Evolutionary conservation across 2,329 filamentous ascomycete species (phyloP), one percentile per base, ranked within the genome.

Genomic region (Fusarium sp.): DNA sequence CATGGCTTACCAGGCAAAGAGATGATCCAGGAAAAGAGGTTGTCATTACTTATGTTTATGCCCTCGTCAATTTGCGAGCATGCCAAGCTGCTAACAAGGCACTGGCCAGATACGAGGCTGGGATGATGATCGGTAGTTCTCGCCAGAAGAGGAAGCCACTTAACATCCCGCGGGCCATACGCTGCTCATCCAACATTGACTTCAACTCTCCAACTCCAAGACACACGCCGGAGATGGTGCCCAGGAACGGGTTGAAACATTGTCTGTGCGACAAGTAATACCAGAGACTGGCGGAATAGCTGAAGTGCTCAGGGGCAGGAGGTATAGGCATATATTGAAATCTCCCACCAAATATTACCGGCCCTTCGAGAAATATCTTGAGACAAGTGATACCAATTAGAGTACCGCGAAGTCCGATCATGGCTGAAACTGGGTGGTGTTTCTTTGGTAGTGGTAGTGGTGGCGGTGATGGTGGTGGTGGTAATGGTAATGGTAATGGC

Each of bases 201-300:
- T 23, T 49, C 12, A 49, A 8, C 11, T 49, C 23, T 30, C 30
- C 32, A 15, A 30, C 17, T 11, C 4, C 11, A 30, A 32, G 48
- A 17, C 8, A 17, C 10, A 54, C 8, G 14, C 28, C 23, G 9
- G 23, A 19, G 3, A 38, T 28, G 17, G 36, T 21, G 7, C 49
- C 40, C 11, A 46, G 26, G 24, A 32, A 57, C 40, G 55, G 49
- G n/a, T 45, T 57, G 2, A 55, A 55, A 6, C 55, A 57, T 45
- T 57, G 49, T 24, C 32, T 55, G 9, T 57, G 49, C 12, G 55
- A 17, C n/a, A 55, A 23, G 17, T 56, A 43, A 48, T 56, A 56
- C 56, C 51, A 59, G 43, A 9, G 4, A 24, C 4, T 24, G 19
- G 23, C 11, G 36, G 12, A 19, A 36, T 48, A 59, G 17, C 28